phyloP scores from a whole-genome alignment of 768 basidiomycete genomes.

The Mycena sanguinolenta region DNA sequence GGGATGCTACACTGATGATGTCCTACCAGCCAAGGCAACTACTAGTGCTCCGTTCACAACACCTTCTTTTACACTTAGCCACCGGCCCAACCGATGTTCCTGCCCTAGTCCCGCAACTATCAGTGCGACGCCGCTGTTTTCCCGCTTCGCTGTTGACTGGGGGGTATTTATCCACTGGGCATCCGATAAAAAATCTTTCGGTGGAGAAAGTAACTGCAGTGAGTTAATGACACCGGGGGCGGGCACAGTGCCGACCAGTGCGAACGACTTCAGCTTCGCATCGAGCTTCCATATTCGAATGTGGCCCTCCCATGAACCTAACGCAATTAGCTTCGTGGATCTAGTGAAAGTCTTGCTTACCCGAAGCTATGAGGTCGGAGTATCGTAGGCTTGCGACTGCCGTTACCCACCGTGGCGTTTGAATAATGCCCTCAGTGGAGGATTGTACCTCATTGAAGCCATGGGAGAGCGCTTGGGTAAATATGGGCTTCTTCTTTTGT shows the following conservation, averaged over 20 bases:
- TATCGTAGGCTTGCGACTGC: slow-evolving; percentile 86
- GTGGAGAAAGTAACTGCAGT: slow-evolving; percentile 79
- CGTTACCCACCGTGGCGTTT: slow-evolving; percentile 93
- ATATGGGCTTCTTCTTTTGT: slow-evolving; percentile 94
- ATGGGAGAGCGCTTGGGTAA: slow-evolving; percentile 88
- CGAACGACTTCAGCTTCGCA: slow-evolving; percentile 81
- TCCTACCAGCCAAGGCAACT: slow-evolving; percentile 65
- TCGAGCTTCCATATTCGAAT: slow-evolving; percentile 95
- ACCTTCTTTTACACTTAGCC: slow-evolving; percentile 84
- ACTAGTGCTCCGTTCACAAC: slow-evolving; percentile 81
- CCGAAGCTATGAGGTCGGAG: slow-evolving; percentile 92
- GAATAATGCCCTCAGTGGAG: slow-evolving; percentile 80
- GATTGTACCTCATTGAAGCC: slow-evolving; percentile 82
- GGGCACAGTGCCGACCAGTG: slow-evolving; percentile 71
- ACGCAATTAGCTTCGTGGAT: background rate
- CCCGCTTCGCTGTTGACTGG: slow-evolving; percentile 37
- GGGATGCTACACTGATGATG: slow-evolving; percentile 29
- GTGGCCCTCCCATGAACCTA: slow-evolving; percentile 94
- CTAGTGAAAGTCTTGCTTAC: slow-evolving; percentile 55
- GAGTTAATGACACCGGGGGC: slow-evolving; percentile 91
- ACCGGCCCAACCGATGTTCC: slow-evolving; percentile 91
- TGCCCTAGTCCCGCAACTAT: slow-evolving; percentile 87
- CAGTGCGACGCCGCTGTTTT: slow-evolving; percentile 52
- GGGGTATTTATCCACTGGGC: slow-evolving; percentile 50
- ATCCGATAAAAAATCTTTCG: slow-evolving; percentile 58